Conservation (phyloP, 129 eudicot species). For the carrot (Daucus carota) region DH1_v3.0 NC_030382.2:55648001-55648500, state of each 20-base stretch:
- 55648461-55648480: background rate
- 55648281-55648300: background rate
- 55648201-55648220: constrained; percentile 3
- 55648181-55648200: constrained; percentile 1
- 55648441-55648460: background rate
- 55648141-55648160: background rate
- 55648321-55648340: background rate
- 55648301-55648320: constrained; percentile 1
- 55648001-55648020: background rate
- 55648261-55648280: background rate
- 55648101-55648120: background rate
- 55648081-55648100: background rate
- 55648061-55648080: background rate
- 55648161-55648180: background rate
- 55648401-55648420: background rate
- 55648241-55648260: background rate
- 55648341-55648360: background rate
- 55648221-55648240: background rate
- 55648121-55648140: background rate
- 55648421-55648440: no score
- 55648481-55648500: background rate
- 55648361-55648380: constrained; percentile 1
- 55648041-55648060: background rate
- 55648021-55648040: background rate
- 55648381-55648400: background rate